Evolutionary conservation across 2,329 filamentous ascomycete species (phyloP).

Genomic region (Periconia digitata): DNA sequence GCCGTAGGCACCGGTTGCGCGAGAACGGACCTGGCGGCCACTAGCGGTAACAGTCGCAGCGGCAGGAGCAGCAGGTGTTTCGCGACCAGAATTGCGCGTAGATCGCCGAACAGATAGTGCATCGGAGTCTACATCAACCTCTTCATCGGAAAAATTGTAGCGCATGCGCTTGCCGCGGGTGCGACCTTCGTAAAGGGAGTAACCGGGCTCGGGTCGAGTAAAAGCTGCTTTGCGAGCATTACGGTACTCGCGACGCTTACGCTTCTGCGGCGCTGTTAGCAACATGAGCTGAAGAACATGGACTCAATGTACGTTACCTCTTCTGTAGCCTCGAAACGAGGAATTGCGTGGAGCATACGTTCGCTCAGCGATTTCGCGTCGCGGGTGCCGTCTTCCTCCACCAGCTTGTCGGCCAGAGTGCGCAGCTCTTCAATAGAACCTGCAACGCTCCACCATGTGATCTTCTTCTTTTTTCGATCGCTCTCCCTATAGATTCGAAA

Average conservation of each 20-base stretch:
- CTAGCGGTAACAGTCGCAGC: conserved; percentile 75
- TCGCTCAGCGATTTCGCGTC: conserved; percentile 77
- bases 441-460: conserved; percentile 91
- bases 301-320: conserved; percentile 60
- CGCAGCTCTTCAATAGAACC: conserved; percentile 86
- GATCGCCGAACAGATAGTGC: conserved; percentile 66
- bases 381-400: conserved; percentile 74
- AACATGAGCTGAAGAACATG: not conserved
- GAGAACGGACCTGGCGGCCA: conserved; percentile 78
- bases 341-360: conserved; percentile 77
- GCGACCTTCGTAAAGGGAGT: conserved; percentile 92
- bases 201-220: conserved; percentile 81
- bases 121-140: conserved; percentile 67
- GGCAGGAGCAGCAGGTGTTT: conserved; percentile 69
- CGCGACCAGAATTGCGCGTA: conserved; percentile 68
- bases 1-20: conserved; percentile 62
- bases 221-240: conserved; percentile 84
- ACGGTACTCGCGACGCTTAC: conserved; percentile 88
- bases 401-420: conserved; percentile 72
- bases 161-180: conserved; percentile 95
- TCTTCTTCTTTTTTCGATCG: conserved; percentile 73
- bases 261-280: conserved; percentile 65
- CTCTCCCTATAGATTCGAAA: conserved; percentile 95
- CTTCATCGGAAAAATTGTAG: conserved; percentile 93
- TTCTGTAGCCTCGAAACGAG: conserved; percentile 89